Conservation (phyloP, 139 green algal genomes). For the Dunaliella primolecta region DNA sequence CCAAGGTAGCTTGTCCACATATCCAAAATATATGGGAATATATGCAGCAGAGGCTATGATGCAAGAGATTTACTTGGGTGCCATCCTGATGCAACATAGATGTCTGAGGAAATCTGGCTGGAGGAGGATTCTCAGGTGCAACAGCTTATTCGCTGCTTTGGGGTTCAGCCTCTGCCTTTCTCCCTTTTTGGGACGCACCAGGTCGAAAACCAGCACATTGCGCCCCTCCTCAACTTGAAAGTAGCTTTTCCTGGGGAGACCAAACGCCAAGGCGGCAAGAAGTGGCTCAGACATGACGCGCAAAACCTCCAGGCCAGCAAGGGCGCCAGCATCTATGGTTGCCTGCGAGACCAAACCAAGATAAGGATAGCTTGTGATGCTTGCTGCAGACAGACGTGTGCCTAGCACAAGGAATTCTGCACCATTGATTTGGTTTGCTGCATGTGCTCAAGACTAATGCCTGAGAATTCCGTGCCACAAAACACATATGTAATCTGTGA, state of each 20-base stretch:
- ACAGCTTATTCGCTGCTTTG: neutral
- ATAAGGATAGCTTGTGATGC: neutral
- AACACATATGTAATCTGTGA: too few species aligned
- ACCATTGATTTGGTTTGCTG: neutral
- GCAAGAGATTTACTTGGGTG: too few species aligned
- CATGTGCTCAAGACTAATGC: neutral
- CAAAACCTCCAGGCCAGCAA: slow-evolving; percentile 88
- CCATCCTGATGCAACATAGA: too few species aligned
- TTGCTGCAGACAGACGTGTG: neutral
- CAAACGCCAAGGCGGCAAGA: slow-evolving; percentile 89
- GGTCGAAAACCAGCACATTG: slow-evolving; percentile 89
- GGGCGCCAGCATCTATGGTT: slow-evolving; percentile 36
- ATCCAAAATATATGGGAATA: too few species aligned
- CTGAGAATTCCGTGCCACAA: too few species aligned
- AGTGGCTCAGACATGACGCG: slow-evolving; percentile 97
- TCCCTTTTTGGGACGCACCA: slow-evolving; percentile 56
- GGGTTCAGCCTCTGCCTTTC: neutral
- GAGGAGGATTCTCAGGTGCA: neutral
- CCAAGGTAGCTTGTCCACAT: too few species aligned
- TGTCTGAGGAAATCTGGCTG: neutral
- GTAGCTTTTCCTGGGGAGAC: slow-evolving; percentile 27
- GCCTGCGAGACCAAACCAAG: neutral
- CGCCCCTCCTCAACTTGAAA: slow-evolving; percentile 59
- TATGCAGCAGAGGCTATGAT: too few species aligned
- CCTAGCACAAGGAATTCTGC: neutral